Percentiles rank a stretch among this genome's conserved stretches.
Evolutionary conservation across 495 filamentous ascomycete species (phyloP).

Genomic region (Hapsidospora chrysogenum): DNA sequence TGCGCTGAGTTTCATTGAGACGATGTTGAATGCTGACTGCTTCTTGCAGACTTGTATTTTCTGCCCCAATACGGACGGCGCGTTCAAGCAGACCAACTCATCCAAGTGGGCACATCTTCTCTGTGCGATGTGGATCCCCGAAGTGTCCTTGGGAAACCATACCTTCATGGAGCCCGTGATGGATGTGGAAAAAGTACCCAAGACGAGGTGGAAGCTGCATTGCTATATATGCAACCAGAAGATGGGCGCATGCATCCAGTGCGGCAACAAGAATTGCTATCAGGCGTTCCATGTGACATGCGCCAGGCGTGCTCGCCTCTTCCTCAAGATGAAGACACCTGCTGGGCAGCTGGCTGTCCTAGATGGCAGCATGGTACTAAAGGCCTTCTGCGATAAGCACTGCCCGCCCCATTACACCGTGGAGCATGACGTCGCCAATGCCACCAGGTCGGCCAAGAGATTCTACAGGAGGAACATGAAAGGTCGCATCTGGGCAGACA

Average conservation of each 20-base stretch:
- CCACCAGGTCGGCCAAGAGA: slow-evolving; percentile 35
- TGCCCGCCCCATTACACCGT: slow-evolving; percentile 77
- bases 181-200: slow-evolving; percentile 93
- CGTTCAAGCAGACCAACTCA: slow-evolving; percentile 93
- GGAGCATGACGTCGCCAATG: slow-evolving; percentile 53
- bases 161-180: slow-evolving; percentile 97
- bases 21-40: slow-evolving; percentile 1
- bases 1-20: slow-evolving; percentile 3
- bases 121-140: slow-evolving; percentile 96
- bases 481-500: slow-evolving; percentile 77
- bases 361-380: slow-evolving; percentile 68
- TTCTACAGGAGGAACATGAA: slow-evolving; percentile 82
- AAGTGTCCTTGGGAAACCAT: slow-evolving; percentile 87
- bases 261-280: slow-evolving; percentile 93
- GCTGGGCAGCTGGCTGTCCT: slow-evolving; percentile 64
- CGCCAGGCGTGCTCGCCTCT: slow-evolving; percentile 72
- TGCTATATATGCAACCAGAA: slow-evolving; percentile 96
- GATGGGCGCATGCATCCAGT: slow-evolving; percentile 98
- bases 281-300: slow-evolving; percentile 98
- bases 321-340: slow-evolving; percentile 89
- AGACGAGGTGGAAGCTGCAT: slow-evolving; percentile 75
- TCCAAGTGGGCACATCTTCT: slow-evolving; percentile 94
- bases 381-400: slow-evolving; percentile 94
- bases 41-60: slow-evolving; percentile 70
- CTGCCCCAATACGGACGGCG: slow-evolving; percentile 91